phyloP scores from a whole-genome alignment of 495 filamentous ascomycete genomes.

The Niebla homalea region DNA sequence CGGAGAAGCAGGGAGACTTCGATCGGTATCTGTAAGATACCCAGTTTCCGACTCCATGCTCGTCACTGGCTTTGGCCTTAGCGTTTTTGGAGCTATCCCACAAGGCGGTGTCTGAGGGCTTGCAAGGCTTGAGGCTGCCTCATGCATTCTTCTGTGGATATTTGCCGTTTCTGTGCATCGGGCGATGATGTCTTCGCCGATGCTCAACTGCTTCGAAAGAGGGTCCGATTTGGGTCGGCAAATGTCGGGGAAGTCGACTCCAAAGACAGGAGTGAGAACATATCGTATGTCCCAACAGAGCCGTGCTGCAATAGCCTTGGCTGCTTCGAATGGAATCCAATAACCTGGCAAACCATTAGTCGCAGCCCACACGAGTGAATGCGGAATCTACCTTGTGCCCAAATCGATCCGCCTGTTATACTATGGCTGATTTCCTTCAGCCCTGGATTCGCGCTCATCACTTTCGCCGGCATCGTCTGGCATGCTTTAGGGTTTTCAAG shows the following conservation, averaged over 20 bases:
- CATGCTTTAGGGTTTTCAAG: slow-evolving; percentile 6
- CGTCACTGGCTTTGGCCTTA: slow-evolving; percentile 5
- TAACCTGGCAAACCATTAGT: slow-evolving; percentile 49
- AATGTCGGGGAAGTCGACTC: slow-evolving; percentile 55
- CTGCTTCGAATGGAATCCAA: slow-evolving; percentile 87
- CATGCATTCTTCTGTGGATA: slow-evolving; percentile 20
- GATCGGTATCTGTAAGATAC: slow-evolving; percentile 20
- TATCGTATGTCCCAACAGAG: slow-evolving; percentile 79
- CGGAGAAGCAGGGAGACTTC: slow-evolving; percentile 12
- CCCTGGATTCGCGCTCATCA: slow-evolving; percentile 64
- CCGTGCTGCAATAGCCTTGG: slow-evolving; percentile 68
- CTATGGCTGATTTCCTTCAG: slow-evolving; percentile 78
- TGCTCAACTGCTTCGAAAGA: slow-evolving; percentile 52
- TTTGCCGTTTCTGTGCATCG: slow-evolving; percentile 41
- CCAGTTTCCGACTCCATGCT: slow-evolving; percentile 16
- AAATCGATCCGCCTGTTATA: slow-evolving; percentile 84
- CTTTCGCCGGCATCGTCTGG: slow-evolving; percentile 74
- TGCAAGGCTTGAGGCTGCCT: background rate
- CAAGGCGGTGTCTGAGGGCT: background rate
- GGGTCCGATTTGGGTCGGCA: slow-evolving; percentile 51
- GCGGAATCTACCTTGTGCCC: slow-evolving; percentile 61
- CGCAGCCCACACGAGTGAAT: too few relatives aligned
- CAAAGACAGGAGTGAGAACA: slow-evolving; percentile 80
- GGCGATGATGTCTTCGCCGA: slow-evolving; percentile 45
- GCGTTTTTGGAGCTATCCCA: slow-evolving; percentile 4